Evolutionary conservation across 345 rosid species (phyloP).

Genomic region (Chamaenerion angustifolium): DNA sequence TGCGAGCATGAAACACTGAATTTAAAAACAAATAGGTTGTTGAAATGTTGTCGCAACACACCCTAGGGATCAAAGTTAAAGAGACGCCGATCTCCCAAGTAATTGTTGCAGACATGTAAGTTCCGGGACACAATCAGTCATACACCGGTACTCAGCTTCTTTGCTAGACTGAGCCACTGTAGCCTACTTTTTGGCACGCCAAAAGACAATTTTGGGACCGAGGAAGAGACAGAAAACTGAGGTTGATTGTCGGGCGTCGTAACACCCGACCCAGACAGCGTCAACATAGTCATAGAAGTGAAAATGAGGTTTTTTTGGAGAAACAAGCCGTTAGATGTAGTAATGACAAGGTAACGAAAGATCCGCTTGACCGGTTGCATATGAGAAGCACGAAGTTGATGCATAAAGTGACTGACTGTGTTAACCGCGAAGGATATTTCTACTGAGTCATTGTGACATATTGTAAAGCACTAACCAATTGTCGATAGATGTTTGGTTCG

Average conservation of each 20-base stretch:
- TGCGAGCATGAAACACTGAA: not conserved
- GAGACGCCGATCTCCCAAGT: not conserved
- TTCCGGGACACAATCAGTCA: too few species aligned
- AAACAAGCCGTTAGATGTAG: too few species aligned
- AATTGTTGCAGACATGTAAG: not conserved
- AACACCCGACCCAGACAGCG: slow-evolving; percentile 3
- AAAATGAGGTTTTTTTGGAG: too few species aligned
- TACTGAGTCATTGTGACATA: not conserved
- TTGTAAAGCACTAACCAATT: not conserved
- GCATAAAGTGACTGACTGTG: not conserved
- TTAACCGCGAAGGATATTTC: not conserved
- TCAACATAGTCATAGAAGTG: too few species aligned
- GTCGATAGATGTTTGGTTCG: not conserved
- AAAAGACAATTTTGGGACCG: too few species aligned
- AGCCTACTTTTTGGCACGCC: not conserved
- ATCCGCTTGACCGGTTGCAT: not conserved
- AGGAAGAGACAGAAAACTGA: too few species aligned
- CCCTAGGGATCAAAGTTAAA: fast-evolving
- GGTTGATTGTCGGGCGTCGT: too few species aligned
- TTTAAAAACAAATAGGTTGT: not conserved
- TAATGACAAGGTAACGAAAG: too few species aligned
- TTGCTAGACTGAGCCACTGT: not conserved
- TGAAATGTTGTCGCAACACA: not conserved
- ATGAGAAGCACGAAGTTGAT: not conserved
- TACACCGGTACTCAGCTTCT: not conserved